Evolutionary conservation across 306 rosid species (phyloP).

Genomic region (Rosa multiflora): DNA sequence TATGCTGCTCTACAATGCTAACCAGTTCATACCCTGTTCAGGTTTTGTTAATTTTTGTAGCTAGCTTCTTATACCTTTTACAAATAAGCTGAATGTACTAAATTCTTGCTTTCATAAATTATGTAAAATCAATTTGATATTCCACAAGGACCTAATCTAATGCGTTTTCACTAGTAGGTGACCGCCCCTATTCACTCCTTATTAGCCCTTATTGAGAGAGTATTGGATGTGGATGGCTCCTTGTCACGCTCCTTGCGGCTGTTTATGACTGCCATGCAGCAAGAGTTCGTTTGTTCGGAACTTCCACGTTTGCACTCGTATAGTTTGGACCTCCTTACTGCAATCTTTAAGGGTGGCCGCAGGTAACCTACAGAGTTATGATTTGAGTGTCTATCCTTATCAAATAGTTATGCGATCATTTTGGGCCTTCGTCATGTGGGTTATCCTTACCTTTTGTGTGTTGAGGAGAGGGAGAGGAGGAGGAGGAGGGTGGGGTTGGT

Average conservation of each 20-base stretch:
- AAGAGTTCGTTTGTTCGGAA: slow-evolving; percentile 75
- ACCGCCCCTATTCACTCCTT: slow-evolving; percentile 62
- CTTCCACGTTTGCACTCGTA: slow-evolving; percentile 76
- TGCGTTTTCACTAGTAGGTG: slow-evolving; percentile 46
- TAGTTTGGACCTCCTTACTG: slow-evolving; percentile 70
- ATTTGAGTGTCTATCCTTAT: not conserved
- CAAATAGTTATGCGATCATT: not conserved
- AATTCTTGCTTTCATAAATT: not conserved
- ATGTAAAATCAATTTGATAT: slow-evolving; percentile 3
- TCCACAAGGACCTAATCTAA: slow-evolving; percentile 7
- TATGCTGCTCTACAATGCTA: slow-evolving; percentile 69
- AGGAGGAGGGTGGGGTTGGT: no score
- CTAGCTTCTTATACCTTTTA: slow-evolving; percentile 8
- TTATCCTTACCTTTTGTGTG: no score
- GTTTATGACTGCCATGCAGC: slow-evolving; percentile 71
- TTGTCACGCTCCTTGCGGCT: slow-evolving; percentile 55
- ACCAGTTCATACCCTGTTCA: slow-evolving; percentile 69
- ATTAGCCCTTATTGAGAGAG: slow-evolving; percentile 67
- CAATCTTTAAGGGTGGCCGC: slow-evolving; percentile 59
- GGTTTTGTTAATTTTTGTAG: slow-evolving; percentile 44
- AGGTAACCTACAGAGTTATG: slow-evolving; percentile 42
- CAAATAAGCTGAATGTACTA: not conserved
- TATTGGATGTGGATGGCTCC: slow-evolving; percentile 73
- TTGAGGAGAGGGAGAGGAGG: no score
- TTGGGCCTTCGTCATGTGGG: not conserved